A percentile compares a stretch with the other conserved stretches of the same genome.
Conservation (phyloP, 2,329 filamentous ascomycete genomes). For the Colletotrichum lentis region DNA sequence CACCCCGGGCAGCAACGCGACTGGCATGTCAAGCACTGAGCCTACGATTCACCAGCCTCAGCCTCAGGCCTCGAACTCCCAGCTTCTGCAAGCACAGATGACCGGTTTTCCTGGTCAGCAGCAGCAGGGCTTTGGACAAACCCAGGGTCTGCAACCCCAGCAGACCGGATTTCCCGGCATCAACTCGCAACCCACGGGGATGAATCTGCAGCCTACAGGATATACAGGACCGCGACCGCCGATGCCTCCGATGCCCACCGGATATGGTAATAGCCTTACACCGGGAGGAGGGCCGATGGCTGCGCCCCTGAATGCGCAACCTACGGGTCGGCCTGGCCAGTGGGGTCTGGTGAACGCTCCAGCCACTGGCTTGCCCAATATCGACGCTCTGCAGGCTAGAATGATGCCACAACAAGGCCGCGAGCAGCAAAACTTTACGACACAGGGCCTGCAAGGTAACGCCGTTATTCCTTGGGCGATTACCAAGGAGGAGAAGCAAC, state of each 20-base stretch:
- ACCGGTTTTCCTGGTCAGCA: slow-evolving; percentile 70
- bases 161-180: slow-evolving; percentile 75
- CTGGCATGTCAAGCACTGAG: slow-evolving; percentile 59
- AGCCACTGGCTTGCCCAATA: slow-evolving; percentile 87
- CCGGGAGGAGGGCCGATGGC: slow-evolving; percentile 69
- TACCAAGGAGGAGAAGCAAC: slow-evolving; percentile 97
- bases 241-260: slow-evolving; percentile 82
- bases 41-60: slow-evolving; percentile 73
- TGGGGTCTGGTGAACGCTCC: slow-evolving; percentile 99
- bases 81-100: slow-evolving; percentile 71
- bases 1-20: slow-evolving; percentile 68
- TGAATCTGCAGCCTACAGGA: slow-evolving; percentile 73
- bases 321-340: slow-evolving; percentile 90
- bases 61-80: slow-evolving; percentile 76
- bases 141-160: slow-evolving; percentile 70
- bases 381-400: slow-evolving; percentile 87
- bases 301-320: slow-evolving; percentile 84
- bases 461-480: slow-evolving; percentile 98
- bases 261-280: slow-evolving; percentile 62
- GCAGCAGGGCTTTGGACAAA: slow-evolving; percentile 65
- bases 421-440: slow-evolving; percentile 83
- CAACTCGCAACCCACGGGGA: slow-evolving; percentile 69
- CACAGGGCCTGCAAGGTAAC: slow-evolving; percentile 87
- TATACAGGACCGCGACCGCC: slow-evolving; percentile 82
- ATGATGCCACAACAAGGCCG: slow-evolving; percentile 98